Evolutionary conservation across 805 yeast genomes (phyloP), one percentile per base, ranked within the genome.

Genomic region (Candida qinlingensis): DNA sequence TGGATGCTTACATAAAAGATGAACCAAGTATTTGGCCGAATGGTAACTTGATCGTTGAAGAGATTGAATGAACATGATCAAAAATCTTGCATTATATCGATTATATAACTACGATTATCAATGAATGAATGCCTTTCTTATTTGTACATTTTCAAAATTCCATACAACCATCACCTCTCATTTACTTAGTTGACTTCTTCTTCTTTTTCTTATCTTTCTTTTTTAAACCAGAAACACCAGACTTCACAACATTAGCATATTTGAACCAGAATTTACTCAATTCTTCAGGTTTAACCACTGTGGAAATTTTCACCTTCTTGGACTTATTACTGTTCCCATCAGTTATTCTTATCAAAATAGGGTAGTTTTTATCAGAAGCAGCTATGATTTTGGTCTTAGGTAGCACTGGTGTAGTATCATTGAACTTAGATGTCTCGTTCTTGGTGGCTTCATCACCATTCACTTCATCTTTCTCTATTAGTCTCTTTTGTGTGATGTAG

Each of bases 171-270:
- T 19, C 19, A 19, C 19, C 19, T n/a, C n/a, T 27, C 28, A 9
- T 6, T 47, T 49, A 53, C 51, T 66, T 68, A 39, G 65, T 63
- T 64, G 72, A 54, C 68, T 73, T 75, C 62, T 76, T 73, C 70
- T 79, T 82, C 70, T 76, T 77, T 73, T 81, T 82, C 73, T 87
- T 88, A 51, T 86, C 88, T 71, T 87, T 89, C 77, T 85, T 87
- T 62, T 81, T 77, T 64, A 91, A 74, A 1, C 96, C 96, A 4
- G 70, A 70, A 65, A 87, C 80, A 5, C 94, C 91, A 26, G 72
- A 62, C 62, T 87, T 90, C 48, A 90, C 72, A 0, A 77, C 77
- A 39, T 79, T 80, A 1, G 87, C 68, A 66, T 90, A 91, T 28
- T 80, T 81, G 39, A 66, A 64, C 97, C 97, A 91, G 64, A 91